Evolutionary conservation across 192 early-diverging fungal genomes (phyloP), one percentile per base, ranked within the genome.

Genomic region (Linnemannia zychae): DNA sequence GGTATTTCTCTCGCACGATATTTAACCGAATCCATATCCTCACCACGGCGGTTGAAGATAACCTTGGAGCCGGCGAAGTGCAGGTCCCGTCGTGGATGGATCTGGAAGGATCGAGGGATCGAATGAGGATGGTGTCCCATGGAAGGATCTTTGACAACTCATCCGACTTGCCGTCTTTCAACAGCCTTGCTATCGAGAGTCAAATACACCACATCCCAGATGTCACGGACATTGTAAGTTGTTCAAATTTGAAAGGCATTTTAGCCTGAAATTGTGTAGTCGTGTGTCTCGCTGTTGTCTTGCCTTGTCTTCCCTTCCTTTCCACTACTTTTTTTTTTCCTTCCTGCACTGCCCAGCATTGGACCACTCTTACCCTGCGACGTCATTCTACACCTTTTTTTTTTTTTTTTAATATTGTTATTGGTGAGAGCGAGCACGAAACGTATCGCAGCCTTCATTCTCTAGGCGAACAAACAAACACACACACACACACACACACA

Each of bases 131-230:
- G 67, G 77, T 87, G 12, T 74, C 50, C 38, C 88, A 89, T 68
- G 67, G 66, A 31, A 28, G 22, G 17, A 78, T 87, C 38, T 89
- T 87, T 67, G 77, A 75, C n/a, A 67, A 79, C 36, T 12, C 22
- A 12, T 13, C 16, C 2, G 16, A 57, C 11, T 47, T 89, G 16
- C 88, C 88, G 34, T 78, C 88, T 4, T 89, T 89, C 72, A 89
- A 78, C 72, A 81, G 78, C 24, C 49, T 84, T 24, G 33, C 88
- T 3, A 89, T 89, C 68, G 88, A 89, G 44, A 84, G 76, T 65
- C 85, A 87, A 34, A 73, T 89, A 13, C 76, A 77, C 40, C 74
- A 89, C 38, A 81, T 81, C 52, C 74, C 76, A 15, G 57, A 48
- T 49, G 38, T 88, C 46, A 76, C 77, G 0, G 81, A 88, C 52